phyloP scores from a whole-genome alignment of 2,329 filamentous ascomycete species.

The Colletotrichum salicis region DNA sequence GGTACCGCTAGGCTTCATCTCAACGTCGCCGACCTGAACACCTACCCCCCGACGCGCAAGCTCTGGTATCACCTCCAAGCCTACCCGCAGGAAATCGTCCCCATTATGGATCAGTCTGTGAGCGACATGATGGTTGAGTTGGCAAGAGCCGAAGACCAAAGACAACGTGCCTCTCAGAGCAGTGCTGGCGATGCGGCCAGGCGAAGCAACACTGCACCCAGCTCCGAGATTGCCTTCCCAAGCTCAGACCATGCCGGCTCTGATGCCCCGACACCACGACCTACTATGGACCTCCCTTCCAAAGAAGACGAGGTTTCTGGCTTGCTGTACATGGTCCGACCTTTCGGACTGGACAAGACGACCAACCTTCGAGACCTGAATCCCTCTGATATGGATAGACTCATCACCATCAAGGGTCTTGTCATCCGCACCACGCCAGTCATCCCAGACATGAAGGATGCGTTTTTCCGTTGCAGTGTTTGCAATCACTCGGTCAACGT shows the following conservation, averaged over 20 bases:
- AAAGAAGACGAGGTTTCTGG: constrained; percentile 85
- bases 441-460: constrained; percentile 99
- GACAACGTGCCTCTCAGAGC: constrained; percentile 71
- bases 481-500: constrained; percentile 93
- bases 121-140: constrained; percentile 95
- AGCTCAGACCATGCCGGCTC: constrained; percentile 78
- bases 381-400: constrained; percentile 85
- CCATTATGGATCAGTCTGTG: constrained; percentile 93
- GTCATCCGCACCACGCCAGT: constrained; percentile 96
- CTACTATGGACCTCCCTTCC: constrained; percentile 61
- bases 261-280: constrained; percentile 51
- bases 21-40: constrained; percentile 87
- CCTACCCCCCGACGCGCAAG: constrained; percentile 92
- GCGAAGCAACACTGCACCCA: constrained; percentile 55
- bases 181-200: constrained; percentile 58
- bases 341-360: constrained; percentile 86
- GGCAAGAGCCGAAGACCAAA: constrained; percentile 81
- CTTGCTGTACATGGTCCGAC: constrained; percentile 85
- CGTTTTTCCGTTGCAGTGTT: constrained; percentile 94
- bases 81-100: constrained; percentile 96
- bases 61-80: constrained; percentile 94
- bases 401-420: constrained; percentile 93
- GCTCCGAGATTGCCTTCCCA: constrained; percentile 80
- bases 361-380: constrained; percentile 96
- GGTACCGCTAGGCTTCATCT: constrained; percentile 87